These are phyloP conservation scores for Ogataea trehaloabstinens DNA, from an alignment of 805 yeast genomes.

Conservation along the genomic window DNA sequence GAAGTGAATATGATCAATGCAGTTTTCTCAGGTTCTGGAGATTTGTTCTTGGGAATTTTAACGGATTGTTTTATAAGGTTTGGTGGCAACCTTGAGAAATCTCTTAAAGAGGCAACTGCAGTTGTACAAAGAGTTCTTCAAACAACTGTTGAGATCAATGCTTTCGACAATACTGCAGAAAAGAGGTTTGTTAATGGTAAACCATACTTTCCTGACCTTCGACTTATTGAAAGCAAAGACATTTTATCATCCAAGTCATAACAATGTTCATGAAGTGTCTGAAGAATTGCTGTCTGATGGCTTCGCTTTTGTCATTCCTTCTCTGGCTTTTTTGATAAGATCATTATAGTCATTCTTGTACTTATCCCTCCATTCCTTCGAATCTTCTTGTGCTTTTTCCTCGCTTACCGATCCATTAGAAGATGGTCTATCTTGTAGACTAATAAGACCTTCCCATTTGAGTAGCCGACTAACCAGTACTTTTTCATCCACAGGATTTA, in stretches of 20 bases:
- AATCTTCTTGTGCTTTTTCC: constrained; percentile 22
- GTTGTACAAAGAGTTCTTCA: constrained; percentile 42
- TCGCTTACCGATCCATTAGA: constrained; percentile 14
- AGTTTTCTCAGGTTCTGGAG: constrained; percentile 73
- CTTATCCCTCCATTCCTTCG: constrained; percentile 22
- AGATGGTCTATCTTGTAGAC: constrained; percentile 15
- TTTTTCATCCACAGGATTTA: constrained; percentile 56
- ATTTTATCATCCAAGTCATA: not conserved
- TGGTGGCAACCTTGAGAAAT: constrained; percentile 24
- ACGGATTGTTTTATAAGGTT: constrained; percentile 46
- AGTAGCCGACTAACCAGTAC: constrained; percentile 53
- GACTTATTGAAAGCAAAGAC: constrained; percentile 41
- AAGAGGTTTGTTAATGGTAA: constrained; percentile 13
- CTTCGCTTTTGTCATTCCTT: constrained; percentile 10
- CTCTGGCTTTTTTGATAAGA: constrained; percentile 26
- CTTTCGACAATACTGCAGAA: constrained; percentile 1
- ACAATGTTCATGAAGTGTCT: not conserved
- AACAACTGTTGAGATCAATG: constrained; percentile 33
- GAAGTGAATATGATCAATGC: constrained; percentile 53
- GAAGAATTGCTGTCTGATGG: not conserved
- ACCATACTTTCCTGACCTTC: constrained; percentile 41
- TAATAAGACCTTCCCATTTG: constrained; percentile 59
- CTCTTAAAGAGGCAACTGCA: constrained; percentile 40
- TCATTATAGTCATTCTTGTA: constrained; percentile 24
- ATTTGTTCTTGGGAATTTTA: constrained; percentile 61